Base-by-base conservation (phyloP, 768 basidiomycete species). In the Coprinopsis cinerea region DNA sequence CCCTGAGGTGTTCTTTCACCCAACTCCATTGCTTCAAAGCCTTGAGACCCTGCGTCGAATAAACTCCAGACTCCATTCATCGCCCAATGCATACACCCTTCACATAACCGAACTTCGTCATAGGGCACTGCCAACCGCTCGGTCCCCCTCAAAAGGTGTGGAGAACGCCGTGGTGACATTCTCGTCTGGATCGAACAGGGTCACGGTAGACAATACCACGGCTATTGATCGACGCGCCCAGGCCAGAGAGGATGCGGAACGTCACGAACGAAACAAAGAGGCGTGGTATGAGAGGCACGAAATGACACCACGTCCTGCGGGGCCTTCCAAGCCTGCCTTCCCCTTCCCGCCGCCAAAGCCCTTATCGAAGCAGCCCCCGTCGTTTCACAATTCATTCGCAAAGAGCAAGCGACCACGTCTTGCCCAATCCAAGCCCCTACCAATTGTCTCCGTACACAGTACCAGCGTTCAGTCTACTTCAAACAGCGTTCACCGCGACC, bases 1-100 rank as follows among this genome's bases (percentile, higher is more conserved):
- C 4, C 25, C 28, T 1, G 48, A 54, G 17, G 59, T 78, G 20
- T 77, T 73, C 45, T 51, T 46, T 28, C 63, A 77, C 49, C 78
- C 78, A 0, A 64, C 70, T 2, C 59, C 74, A 2, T 63, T 75
- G 25, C 48, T 59, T 1, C 35, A 62, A 11, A 67, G 71, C 2
- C 59, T 80, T n/a, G 44, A 51, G 0, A 18, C 54, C n/a, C 61
- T 71, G 20, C 48, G 58, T 36, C 52, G 48, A 10, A 32, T 57
- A 0, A 53, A 49, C 27, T 26, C 55, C 9, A 47, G 55, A 13
- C 44, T 73, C 7, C 69, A 66, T 53, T 70, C 72, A 1, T 69
- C 70, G 13, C 44, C 58, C 2, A 58, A 65, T 15, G 61, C 64
- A 0, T 71, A 60, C 52, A 57, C 64, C 20, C 46, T 73, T 23